A percentile compares a stretch with the other conserved stretches of the same genome.
Conservation (phyloP, 805 yeast genomes). For the Metschnikowia continentalis region DNA sequence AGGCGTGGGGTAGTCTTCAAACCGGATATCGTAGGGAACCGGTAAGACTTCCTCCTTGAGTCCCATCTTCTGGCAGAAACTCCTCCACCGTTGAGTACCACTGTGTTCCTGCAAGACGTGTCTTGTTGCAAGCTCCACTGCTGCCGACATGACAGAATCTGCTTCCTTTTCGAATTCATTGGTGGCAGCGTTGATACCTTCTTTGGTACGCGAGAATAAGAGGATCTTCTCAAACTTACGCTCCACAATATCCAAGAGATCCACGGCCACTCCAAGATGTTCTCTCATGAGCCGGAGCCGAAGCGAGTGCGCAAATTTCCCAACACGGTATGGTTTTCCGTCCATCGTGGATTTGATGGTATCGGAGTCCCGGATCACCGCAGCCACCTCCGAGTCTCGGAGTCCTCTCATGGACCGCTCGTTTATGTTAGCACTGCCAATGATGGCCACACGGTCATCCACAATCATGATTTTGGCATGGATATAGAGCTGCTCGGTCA, state of each 20-base stretch:
- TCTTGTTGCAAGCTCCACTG: conserved; percentile 72
- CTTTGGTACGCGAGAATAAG: conserved; percentile 36
- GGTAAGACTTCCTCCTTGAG: conserved; percentile 6
- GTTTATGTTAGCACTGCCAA: conserved; percentile 96
- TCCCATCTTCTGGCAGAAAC: conserved; percentile 19
- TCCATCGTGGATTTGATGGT: conserved; percentile 69
- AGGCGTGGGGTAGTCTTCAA: conserved; percentile 26
- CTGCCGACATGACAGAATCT: conserved; percentile 48
- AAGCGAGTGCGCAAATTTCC: conserved; percentile 82
- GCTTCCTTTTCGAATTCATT: conserved; percentile 33
- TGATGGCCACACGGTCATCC: conserved; percentile 89
- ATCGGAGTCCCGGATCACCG: conserved; percentile 79
- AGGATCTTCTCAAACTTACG: conserved; percentile 56
- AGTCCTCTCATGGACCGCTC: conserved; percentile 94
- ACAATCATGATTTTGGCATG: conserved; percentile 91
- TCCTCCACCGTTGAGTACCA: conserved; percentile 49
- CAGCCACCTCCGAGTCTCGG: conserved; percentile 93
- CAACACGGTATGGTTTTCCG: conserved; percentile 76
- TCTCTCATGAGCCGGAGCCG: conserved; percentile 94
- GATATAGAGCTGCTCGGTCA: conserved; percentile 87
- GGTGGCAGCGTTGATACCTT: conserved; percentile 45
- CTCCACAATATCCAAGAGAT: conserved; percentile 75
- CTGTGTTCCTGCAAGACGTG: conserved; percentile 50
- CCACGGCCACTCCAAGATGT: conserved; percentile 92
- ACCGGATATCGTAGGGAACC: conserved; percentile 23